These are phyloP conservation scores for Pleurotus sapidus DNA, from an alignment of 768 basidiomycete species.

Conservation along the genomic window DNA sequence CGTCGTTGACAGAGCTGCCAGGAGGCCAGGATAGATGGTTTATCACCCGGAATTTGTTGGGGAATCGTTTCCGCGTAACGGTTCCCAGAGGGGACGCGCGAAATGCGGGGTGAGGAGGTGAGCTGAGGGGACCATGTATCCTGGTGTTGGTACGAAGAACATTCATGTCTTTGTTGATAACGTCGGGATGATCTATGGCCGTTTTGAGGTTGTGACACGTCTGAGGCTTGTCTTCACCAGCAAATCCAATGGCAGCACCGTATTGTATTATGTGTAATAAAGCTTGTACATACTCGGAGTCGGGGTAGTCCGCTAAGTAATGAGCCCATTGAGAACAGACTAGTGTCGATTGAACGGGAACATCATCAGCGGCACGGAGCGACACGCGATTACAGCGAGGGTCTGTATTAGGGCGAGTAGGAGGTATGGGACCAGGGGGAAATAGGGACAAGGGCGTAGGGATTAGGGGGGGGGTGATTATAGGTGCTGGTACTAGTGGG, in stretches of 20 bases:
- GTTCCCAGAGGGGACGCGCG: conserved; percentile 23
- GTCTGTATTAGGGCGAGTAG: conserved; percentile 13
- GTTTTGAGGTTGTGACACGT: conserved; percentile 23
- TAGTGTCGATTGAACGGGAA: conserved; percentile 1
- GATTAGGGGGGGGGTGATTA: not conserved
- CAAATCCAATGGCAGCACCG: conserved; percentile 25
- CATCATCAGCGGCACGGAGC: conserved; percentile 4
- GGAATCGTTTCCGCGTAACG: conserved; percentile 17
- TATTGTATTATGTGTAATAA: conserved; percentile 22
- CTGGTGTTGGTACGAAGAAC: conserved; percentile 11
- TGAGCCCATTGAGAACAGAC: conserved; percentile 13
- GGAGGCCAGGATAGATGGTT: conserved; percentile 9
- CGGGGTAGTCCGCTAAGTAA: conserved; percentile 24
- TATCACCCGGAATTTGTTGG: conserved; percentile 12
- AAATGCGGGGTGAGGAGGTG: conserved; percentile 16
- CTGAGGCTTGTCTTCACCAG: conserved; percentile 8
- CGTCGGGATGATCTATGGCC: conserved; percentile 12
- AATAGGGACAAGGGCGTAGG: conserved; percentile 10
- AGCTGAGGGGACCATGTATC: conserved; percentile 17
- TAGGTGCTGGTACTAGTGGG: not conserved
- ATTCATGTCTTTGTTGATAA: conserved; percentile 10
- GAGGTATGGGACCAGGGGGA: conserved; percentile 9
- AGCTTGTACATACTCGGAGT: conserved; percentile 20
- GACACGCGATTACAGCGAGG: conserved; percentile 10
- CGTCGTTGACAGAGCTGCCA: conserved; percentile 5